phyloP scores from a whole-genome alignment of 495 filamentous ascomycete species.

The Xylaria acuta region DNA sequence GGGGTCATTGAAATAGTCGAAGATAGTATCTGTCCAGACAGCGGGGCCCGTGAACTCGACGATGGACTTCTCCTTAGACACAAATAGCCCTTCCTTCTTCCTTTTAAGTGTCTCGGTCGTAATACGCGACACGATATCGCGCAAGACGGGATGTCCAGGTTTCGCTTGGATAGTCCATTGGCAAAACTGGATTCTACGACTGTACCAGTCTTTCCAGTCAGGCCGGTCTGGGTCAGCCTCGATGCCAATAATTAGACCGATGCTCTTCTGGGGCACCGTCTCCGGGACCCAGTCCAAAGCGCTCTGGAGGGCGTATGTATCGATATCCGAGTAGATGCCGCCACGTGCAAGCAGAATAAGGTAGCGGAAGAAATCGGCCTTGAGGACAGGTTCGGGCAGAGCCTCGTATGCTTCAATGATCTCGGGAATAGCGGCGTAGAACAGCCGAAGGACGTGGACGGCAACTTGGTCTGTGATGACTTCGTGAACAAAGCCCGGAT shows the following conservation, averaged over 20 bases:
- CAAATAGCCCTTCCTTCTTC: constrained; percentile 72
- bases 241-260: constrained; percentile 91
- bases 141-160: constrained; percentile 89
- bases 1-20: constrained; percentile 90
- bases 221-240: constrained; percentile 93
- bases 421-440: constrained; percentile 87
- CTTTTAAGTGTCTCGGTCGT: constrained; percentile 79
- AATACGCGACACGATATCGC: constrained; percentile 85
- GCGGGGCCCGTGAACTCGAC: constrained; percentile 96
- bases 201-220: constrained; percentile 97
- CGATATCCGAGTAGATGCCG: constrained; percentile 96
- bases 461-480: constrained; percentile 93
- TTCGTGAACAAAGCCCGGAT: constrained; percentile 93
- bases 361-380: constrained; percentile 98
- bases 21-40: constrained; percentile 92
- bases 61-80: constrained; percentile 76
- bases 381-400: constrained; percentile 85
- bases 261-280: constrained; percentile 72
- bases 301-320: constrained; percentile 82
- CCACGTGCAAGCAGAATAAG: constrained; percentile 91
- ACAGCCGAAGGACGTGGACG: constrained; percentile 76
- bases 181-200: constrained; percentile 94
- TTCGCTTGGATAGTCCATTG: constrained; percentile 99
- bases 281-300: constrained; percentile 87
- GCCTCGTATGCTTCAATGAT: constrained; percentile 91